Evolutionary conservation across 768 basidiomycete species (phyloP).

Genomic region (Pulveroboletus sp.): DNA sequence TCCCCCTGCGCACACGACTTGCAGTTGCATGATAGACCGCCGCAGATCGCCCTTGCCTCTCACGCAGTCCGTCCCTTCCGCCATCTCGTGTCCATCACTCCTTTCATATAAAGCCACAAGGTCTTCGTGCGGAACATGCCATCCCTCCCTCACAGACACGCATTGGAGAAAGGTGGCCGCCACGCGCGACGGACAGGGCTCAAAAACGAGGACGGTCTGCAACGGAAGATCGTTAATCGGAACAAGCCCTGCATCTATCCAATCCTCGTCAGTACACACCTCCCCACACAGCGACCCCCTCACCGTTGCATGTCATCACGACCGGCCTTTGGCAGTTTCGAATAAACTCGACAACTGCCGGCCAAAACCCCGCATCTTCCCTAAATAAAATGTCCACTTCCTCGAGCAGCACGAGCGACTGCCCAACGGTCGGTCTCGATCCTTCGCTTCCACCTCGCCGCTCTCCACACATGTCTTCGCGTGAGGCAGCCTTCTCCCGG

Average conservation of each 20-base stretch:
- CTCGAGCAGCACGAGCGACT: slow-evolving; percentile 89
- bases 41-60: slow-evolving; percentile 57
- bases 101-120: slow-evolving; percentile 47
- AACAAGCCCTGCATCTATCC: slow-evolving; percentile 66
- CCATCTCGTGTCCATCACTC: slow-evolving; percentile 25
- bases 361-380: slow-evolving; percentile 86
- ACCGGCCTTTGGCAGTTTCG: slow-evolving; percentile 83
- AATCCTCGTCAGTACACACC: slow-evolving; percentile 2
- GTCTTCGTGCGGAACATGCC: slow-evolving; percentile 38
- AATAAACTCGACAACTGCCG: slow-evolving; percentile 77
- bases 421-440: slow-evolving; percentile 45
- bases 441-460: slow-evolving; percentile 10
- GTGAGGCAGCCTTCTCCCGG: slow-evolving; percentile 1
- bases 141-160: slow-evolving; percentile 58
- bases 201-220: slow-evolving; percentile 67
- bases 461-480: background rate
- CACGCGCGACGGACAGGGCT: slow-evolving; percentile 50
- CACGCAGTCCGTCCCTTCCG: slow-evolving; percentile 36
- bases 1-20: slow-evolving; percentile 45
- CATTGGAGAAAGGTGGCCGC: slow-evolving; percentile 68
- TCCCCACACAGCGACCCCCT: slow-evolving; percentile 14
- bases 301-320: slow-evolving; percentile 94
- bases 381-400: slow-evolving; percentile 93
- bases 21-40: slow-evolving; percentile 58
- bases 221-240: slow-evolving; percentile 74